Conservation (phyloP, 2,329 filamentous ascomycete species). For the Delphinella strobiligena region DNA sequence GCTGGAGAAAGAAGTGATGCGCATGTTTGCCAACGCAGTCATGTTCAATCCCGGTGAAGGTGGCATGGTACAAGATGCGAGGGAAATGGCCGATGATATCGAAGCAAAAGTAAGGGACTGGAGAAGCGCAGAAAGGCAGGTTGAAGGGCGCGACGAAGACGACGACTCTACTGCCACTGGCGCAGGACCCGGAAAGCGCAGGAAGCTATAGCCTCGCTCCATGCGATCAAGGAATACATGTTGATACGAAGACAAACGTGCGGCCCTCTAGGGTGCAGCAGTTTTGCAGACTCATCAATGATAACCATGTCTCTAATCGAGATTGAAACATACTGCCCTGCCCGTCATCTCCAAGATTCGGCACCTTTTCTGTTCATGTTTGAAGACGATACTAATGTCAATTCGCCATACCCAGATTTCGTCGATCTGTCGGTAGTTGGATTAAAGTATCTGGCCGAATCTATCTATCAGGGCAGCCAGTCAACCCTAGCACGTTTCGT, state of each 20-base stretch:
- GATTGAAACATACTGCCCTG: too few species aligned
- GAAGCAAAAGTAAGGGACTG: slow-evolving; percentile 67
- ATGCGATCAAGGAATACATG: neutral
- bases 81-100: slow-evolving; percentile 81
- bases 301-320: too few species aligned
- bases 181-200: neutral
- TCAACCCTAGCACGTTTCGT: too few species aligned
- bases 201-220: neutral
- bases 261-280: neutral
- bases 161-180: neutral
- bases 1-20: slow-evolving; percentile 81
- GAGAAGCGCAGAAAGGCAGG: slow-evolving; percentile 52
- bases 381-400: too few species aligned
- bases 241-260: neutral
- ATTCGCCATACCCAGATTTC: too few species aligned
- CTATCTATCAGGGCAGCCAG: too few species aligned
- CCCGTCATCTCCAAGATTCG: too few species aligned
- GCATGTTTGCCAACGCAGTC: slow-evolving; percentile 95
- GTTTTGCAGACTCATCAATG: too few species aligned
- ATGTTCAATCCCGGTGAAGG: slow-evolving; percentile 97
- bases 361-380: too few species aligned
- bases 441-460: too few species aligned
- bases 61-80: slow-evolving; percentile 74
- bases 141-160: slow-evolving; percentile 1
- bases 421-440: too few species aligned